These are phyloP conservation scores for Melanomma pulvis-pyrius DNA, from an alignment of 495 filamentous ascomycete genomes.

Conservation along the genomic window DNA sequence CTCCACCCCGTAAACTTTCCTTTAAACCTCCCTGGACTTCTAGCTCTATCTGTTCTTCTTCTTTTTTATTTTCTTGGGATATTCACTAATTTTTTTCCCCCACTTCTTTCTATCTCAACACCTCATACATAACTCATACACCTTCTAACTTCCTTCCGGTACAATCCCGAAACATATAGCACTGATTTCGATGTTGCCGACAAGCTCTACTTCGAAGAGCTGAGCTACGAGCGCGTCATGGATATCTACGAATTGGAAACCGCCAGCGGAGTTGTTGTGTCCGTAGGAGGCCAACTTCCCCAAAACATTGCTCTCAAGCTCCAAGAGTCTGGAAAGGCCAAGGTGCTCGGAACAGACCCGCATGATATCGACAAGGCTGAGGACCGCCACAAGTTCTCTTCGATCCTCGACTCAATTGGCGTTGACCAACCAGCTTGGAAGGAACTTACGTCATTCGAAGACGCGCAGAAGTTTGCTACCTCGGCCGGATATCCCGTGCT, in stretches of 20 bases:
- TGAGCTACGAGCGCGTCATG: slow-evolving; percentile 97
- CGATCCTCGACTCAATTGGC: slow-evolving; percentile 92
- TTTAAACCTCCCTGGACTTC: background rate
- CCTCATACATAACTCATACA: background rate
- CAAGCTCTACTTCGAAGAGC: slow-evolving; percentile 93
- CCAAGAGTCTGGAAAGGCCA: slow-evolving; percentile 87
- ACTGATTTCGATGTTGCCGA: slow-evolving; percentile 97
- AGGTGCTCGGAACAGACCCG: slow-evolving; percentile 88
- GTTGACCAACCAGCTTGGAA: slow-evolving; percentile 99
- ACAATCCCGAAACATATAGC: slow-evolving; percentile 84
- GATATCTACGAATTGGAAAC: slow-evolving; percentile 96
- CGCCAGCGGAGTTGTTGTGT: slow-evolving; percentile 88
- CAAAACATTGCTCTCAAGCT: slow-evolving; percentile 95
- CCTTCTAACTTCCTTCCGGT: slow-evolving; percentile 41
- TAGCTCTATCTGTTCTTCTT: background rate
- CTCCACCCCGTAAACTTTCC: background rate
- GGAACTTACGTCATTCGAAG: slow-evolving; percentile 86
- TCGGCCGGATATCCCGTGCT: slow-evolving; percentile 89
- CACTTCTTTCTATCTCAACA: too few relatives aligned
- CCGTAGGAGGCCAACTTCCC: slow-evolving; percentile 91
- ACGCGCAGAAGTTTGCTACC: slow-evolving; percentile 82
- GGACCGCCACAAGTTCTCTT: slow-evolving; percentile 97
- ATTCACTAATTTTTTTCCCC: too few relatives aligned
- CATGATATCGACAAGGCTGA: slow-evolving; percentile 95
- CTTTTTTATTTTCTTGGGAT: background rate